These are phyloP conservation scores for Boletus pseudopeckii DNA, from an alignment of 768 basidiomycete species.

Conservation along the genomic window DNA sequence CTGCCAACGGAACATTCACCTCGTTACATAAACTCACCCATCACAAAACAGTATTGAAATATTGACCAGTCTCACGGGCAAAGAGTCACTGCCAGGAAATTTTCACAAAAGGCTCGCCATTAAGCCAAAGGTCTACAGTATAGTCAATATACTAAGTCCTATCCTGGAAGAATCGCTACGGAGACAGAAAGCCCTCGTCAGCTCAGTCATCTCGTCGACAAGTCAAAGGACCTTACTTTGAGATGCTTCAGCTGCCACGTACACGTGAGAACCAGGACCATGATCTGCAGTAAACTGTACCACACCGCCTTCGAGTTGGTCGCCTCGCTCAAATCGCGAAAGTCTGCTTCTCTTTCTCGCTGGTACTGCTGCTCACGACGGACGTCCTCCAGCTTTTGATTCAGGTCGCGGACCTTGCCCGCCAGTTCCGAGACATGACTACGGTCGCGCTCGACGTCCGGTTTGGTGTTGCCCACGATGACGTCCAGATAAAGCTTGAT, in stretches of 20 bases:
- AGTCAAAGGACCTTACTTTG: constrained; percentile 49
- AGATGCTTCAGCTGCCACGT: constrained; percentile 93
- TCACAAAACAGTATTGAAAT: neutral
- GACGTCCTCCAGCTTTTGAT: constrained; percentile 89
- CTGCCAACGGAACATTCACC: neutral
- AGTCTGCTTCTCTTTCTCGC: constrained; percentile 90
- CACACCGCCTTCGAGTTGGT: constrained; percentile 94
- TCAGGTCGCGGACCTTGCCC: constrained; percentile 84
- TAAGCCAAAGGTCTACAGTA: constrained; percentile 8
- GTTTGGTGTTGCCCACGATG: constrained; percentile 82
- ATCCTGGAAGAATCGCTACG: constrained; percentile 82
- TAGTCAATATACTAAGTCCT: constrained; percentile 45
- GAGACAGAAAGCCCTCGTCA: constrained; percentile 1
- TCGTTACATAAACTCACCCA: neutral
- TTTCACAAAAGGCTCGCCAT: neutral
- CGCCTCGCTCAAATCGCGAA: constrained; percentile 80
- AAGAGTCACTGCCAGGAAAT: neutral
- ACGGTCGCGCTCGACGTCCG: constrained; percentile 85
- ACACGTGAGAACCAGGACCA: constrained; percentile 79
- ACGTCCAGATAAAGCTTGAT: constrained; percentile 95
- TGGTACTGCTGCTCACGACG: constrained; percentile 97
- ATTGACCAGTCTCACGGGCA: neutral
- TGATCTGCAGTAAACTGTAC: constrained; percentile 89
- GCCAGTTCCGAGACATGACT: constrained; percentile 81
- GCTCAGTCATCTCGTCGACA: neutral